phyloP scores from a whole-genome alignment of 176 grass and related monocot species.

The Typha latifolia region DNA sequence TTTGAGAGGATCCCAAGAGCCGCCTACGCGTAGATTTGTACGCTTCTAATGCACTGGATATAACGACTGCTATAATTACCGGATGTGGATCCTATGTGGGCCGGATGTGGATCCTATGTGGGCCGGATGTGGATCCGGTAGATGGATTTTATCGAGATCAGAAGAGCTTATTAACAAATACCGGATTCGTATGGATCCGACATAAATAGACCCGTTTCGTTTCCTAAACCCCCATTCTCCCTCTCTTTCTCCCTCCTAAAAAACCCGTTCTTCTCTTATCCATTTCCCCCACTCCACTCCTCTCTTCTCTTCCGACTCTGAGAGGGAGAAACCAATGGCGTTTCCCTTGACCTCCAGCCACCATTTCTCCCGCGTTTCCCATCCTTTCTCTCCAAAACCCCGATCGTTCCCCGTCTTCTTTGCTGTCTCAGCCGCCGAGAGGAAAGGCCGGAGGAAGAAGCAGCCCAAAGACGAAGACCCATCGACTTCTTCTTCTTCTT shows the following conservation, averaged over 20 bases:
- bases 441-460: conserved; percentile 46
- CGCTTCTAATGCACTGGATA: too few species aligned
- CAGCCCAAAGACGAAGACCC: conserved; percentile 47
- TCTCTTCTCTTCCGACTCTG: conserved; percentile 34
- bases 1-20: neutral
- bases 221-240: too few species aligned
- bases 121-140: too few species aligned
- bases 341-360: conserved; percentile 32
- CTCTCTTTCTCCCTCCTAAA: too few species aligned
- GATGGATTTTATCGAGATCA: too few species aligned
- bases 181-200: too few species aligned
- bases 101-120: too few species aligned
- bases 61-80: too few species aligned
- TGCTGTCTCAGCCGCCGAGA: conserved; percentile 32
- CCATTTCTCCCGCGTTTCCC: conserved; percentile 20
- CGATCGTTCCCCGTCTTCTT: conserved; percentile 11
- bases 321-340: conserved; percentile 23
- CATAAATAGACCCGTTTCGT: too few species aligned
- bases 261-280: conserved; percentile 18
- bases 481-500: conserved; percentile 19
- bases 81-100: too few species aligned
- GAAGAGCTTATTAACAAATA: too few species aligned
- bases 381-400: neutral
- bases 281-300: conserved; percentile 23
- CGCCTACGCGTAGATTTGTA: too few species aligned